phyloP scores from a whole-genome alignment of 148 eudicot species.

The Amaranthus cruentus region DNA sequence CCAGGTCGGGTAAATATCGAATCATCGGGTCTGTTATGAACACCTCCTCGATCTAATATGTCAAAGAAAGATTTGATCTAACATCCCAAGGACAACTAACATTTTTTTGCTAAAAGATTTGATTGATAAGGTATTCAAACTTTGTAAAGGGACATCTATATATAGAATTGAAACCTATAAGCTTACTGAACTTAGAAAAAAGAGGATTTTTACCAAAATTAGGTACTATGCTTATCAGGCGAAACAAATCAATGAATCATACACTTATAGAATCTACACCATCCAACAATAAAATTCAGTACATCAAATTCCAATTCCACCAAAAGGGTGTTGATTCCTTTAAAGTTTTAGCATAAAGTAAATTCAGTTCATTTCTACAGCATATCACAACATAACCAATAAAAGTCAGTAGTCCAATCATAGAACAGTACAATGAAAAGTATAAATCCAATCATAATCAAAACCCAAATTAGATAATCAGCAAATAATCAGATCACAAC shows the following conservation, averaged over 20 bases:
- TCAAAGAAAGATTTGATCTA: slow-evolving; percentile 18
- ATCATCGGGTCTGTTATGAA: too few relatives aligned
- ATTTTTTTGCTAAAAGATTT: background rate
- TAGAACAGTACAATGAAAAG: background rate
- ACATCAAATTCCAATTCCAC: slow-evolving; percentile 6
- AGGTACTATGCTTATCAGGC: slow-evolving; percentile 2
- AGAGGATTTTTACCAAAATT: slow-evolving; percentile 7
- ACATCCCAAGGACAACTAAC: background rate
- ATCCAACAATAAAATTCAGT: slow-evolving; percentile 1
- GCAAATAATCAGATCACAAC: slow-evolving; percentile 30
- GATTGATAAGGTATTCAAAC: slow-evolving; percentile 2
- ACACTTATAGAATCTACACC: slow-evolving; percentile 14
- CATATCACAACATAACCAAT: background rate
- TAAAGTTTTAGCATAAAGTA: slow-evolving; percentile 12
- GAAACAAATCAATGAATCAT: slow-evolving; percentile 7
- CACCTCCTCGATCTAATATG: background rate
- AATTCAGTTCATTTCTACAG: slow-evolving; percentile 7
- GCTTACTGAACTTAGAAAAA: background rate
- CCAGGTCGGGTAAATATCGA: too few relatives aligned
- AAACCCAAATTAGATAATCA: background rate
- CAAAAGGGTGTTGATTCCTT: slow-evolving; percentile 5
- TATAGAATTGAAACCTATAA: slow-evolving; percentile 3
- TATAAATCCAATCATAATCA: background rate
- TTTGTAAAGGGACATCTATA: background rate
- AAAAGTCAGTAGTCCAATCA: background rate